Evolutionary conservation across 1,139 yeast genomes (phyloP).

Genomic region (Yamadazyma mexicana): DNA sequence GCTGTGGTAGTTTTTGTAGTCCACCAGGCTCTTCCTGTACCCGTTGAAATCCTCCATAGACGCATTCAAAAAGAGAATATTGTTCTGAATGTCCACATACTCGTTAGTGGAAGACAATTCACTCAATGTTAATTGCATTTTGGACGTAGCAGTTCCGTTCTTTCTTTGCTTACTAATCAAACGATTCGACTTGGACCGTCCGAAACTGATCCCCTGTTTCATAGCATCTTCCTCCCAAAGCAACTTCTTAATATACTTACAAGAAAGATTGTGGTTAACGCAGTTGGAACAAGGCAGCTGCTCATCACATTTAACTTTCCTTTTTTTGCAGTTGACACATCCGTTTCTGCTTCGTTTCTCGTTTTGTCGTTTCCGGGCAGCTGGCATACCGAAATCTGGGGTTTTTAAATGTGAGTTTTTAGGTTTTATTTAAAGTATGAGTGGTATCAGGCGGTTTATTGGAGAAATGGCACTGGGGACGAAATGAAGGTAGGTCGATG

Average conservation of each 20-base stretch:
- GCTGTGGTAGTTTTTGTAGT: slow-evolving; percentile 4
- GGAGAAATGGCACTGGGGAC: neutral
- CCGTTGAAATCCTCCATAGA: neutral
- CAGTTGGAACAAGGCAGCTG: slow-evolving; percentile 12
- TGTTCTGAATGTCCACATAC: neutral
- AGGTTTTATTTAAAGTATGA: too few relatives aligned
- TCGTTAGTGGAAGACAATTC: slow-evolving; percentile 7
- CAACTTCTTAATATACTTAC: slow-evolving; percentile 14
- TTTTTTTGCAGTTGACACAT: slow-evolving; percentile 12
- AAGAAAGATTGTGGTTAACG: slow-evolving; percentile 5
- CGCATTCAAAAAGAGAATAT: slow-evolving; percentile 2
- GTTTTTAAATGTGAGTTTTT: too few relatives aligned
- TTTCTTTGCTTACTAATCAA: slow-evolving; percentile 15
- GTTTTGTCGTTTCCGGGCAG: neutral
- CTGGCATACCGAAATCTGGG: neutral
- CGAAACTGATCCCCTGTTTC: slow-evolving; percentile 33
- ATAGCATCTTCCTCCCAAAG: slow-evolving; percentile 37
- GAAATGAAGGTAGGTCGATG: neutral
- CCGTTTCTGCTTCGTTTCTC: slow-evolving; percentile 20
- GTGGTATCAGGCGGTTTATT: slow-evolving; percentile 3
- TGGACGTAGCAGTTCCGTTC: slow-evolving; percentile 5
- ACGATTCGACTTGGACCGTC: slow-evolving; percentile 26
- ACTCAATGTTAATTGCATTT: slow-evolving; percentile 11
- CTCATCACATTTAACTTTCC: slow-evolving; percentile 16
- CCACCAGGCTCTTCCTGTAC: neutral